These are phyloP conservation scores for Wickerhamiella kurtzmanii DNA, from an alignment of 805 yeast species.

Conservation along the genomic window DNA sequence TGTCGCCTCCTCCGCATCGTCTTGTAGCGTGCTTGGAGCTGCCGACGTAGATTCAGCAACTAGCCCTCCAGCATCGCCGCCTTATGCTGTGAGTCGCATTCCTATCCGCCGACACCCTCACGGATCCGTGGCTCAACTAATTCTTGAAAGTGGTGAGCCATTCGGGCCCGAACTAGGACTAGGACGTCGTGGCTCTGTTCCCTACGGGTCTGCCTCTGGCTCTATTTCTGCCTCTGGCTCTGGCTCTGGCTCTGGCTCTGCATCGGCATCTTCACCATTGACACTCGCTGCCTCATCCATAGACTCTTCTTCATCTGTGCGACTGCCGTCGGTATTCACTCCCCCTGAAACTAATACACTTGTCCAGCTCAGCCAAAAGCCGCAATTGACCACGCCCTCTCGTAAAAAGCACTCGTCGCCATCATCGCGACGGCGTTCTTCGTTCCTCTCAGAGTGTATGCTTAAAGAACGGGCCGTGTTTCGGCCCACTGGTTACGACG, in stretches of 20 bases:
- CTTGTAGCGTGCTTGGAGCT: too few relatives aligned
- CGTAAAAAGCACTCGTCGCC: neutral
- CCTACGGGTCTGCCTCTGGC: too few relatives aligned
- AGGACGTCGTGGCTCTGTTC: too few relatives aligned
- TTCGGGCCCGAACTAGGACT: too few relatives aligned
- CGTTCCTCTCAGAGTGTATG: conserved; percentile 8
- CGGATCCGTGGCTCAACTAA: neutral
- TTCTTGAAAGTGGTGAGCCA: too few relatives aligned
- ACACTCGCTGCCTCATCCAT: too few relatives aligned
- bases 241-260: too few relatives aligned
- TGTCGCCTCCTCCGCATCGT: neutral
- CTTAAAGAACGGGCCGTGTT: conserved; percentile 6
- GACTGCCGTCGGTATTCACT: neutral
- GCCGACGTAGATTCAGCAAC: neutral
- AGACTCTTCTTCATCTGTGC: too few relatives aligned
- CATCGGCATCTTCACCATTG: too few relatives aligned
- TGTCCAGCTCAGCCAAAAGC: too few relatives aligned
- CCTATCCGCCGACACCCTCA: neutral
- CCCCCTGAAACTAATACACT: too few relatives aligned
- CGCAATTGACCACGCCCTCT: neutral
- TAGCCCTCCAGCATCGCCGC: neutral
- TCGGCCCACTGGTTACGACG: conserved; percentile 7
- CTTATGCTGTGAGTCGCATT: neutral
- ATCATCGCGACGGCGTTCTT: conserved; percentile 9
- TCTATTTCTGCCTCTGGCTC: too few relatives aligned